Conservation (phyloP, 352 stramenopile species). For the Aphanomyces cochlioides region DNA sequence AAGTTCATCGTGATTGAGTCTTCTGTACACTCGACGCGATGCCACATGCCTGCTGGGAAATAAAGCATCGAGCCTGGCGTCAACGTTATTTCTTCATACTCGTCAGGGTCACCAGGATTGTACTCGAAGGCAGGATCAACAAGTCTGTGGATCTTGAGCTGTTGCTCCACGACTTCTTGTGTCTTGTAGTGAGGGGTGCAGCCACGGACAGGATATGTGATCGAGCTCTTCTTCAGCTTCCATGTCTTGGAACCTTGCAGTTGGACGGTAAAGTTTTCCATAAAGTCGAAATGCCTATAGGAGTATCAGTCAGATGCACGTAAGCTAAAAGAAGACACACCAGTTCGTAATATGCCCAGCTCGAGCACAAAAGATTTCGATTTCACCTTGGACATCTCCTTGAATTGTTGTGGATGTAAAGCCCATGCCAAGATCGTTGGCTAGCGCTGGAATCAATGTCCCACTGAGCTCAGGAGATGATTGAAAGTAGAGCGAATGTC, state of each 20-base stretch:
- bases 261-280: conserved; percentile 87
- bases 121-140: conserved; percentile 22
- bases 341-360: conserved; percentile 52
- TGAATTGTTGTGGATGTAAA: conserved; percentile 57
- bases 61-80: conserved; percentile 37
- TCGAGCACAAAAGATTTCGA: conserved; percentile 66
- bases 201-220: conserved; percentile 51
- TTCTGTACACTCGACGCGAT: conserved; percentile 39
- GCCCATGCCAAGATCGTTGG: conserved; percentile 56
- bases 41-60: conserved; percentile 39
- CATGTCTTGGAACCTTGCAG: conserved; percentile 63
- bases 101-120: conserved; percentile 8
- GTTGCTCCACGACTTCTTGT: conserved; percentile 52
- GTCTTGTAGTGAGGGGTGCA: conserved; percentile 73
- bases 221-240: conserved; percentile 50
- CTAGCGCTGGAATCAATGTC: conserved; percentile 45
- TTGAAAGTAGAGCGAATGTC: conserved; percentile 66
- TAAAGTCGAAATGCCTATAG: conserved; percentile 67
- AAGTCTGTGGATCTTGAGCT: conserved; percentile 57
- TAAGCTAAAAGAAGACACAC: conserved; percentile 3
- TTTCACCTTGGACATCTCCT: conserved; percentile 50
- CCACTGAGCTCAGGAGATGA: conserved; percentile 54
- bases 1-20: conserved; percentile 41
- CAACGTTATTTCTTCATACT: conserved; percentile 31
- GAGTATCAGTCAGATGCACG: neutral